phyloP scores from a whole-genome alignment of 805 yeast genomes.

The Starmerella ratchasimensis region DNA sequence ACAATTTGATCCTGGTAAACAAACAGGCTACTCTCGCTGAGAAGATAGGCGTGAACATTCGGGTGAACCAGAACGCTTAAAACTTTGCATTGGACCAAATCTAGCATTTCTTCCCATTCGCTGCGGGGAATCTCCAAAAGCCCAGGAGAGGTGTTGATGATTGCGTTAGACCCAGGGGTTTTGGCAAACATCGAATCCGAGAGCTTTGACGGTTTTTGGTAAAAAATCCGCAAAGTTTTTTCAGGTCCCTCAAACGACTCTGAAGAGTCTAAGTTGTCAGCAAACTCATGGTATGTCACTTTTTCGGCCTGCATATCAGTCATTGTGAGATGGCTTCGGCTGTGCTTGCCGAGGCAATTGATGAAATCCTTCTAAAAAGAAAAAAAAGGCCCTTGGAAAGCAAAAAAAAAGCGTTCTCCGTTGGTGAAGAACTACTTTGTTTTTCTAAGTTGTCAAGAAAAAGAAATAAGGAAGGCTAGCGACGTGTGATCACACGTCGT shows the following conservation, averaged over 20 bases:
- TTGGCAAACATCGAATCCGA: conserved; percentile 23
- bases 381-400: conserved; percentile 9
- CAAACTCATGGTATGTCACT: conserved; percentile 64
- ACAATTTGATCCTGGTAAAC: conserved; percentile 76
- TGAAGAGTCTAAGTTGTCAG: conserved; percentile 70
- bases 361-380: background rate
- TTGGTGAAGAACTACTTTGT: conserved; percentile 3
- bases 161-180: background rate
- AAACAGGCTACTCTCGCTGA: conserved; percentile 81
- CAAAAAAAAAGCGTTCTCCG: conserved; percentile 9
- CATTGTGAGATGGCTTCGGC: no score
- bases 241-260: conserved; percentile 97
- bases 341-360: no score
- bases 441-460: conserved; percentile 2
- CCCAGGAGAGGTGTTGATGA: conserved; percentile 25
- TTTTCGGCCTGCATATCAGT: conserved; percentile 21
- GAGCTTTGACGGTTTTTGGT: conserved; percentile 39
- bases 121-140: conserved; percentile 47
- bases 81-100: conserved; percentile 76
- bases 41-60: conserved; percentile 62
- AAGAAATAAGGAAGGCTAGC: background rate
- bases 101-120: conserved; percentile 61
- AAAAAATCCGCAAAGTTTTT: conserved; percentile 82
- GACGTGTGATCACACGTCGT: conserved; percentile 4
- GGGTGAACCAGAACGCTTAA: conserved; percentile 60